Conservation (phyloP, 192 early-diverging fungal species). For the Phlyctochytrium planicorne region DNA sequence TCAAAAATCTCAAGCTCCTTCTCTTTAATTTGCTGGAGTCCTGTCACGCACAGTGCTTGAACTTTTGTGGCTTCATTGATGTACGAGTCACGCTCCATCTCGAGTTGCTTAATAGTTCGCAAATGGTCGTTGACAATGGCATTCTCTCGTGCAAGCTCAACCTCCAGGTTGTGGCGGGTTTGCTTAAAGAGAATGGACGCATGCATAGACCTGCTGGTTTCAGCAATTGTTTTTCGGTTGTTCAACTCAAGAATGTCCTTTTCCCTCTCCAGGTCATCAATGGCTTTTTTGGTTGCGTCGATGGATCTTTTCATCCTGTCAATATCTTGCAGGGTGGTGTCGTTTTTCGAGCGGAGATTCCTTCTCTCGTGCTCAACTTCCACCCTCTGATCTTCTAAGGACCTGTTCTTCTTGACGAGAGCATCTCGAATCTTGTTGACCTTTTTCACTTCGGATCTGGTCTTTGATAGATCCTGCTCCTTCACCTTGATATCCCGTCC, state of each 20-base stretch:
- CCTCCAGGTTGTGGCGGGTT: constrained; percentile 53
- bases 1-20: constrained; percentile 61
- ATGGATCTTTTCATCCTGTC: constrained; percentile 39
- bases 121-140: constrained; percentile 21
- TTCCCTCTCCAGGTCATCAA: constrained; percentile 57
- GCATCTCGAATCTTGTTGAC: constrained; percentile 49
- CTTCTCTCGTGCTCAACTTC: constrained; percentile 54
- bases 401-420: constrained; percentile 53
- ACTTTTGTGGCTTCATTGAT: constrained; percentile 37
- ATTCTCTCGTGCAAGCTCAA: constrained; percentile 48
- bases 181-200: constrained; percentile 44
- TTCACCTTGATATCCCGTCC: constrained; percentile 41
- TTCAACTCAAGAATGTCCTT: constrained; percentile 47
- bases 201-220: constrained; percentile 33
- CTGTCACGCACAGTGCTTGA: constrained; percentile 39
- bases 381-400: constrained; percentile 53
- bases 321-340: constrained; percentile 33
- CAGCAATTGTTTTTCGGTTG: constrained; percentile 38
- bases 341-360: constrained; percentile 39
- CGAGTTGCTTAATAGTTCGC: constrained; percentile 29
- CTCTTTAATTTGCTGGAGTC: constrained; percentile 51
- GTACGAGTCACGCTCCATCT: constrained; percentile 46
- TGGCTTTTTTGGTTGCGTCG: constrained; percentile 46
- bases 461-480: constrained; percentile 47
- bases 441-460: constrained; percentile 47